Base-by-base conservation (phyloP, 495 filamentous ascomycete genomes). In the Hypoxylon intermedium region DNA sequence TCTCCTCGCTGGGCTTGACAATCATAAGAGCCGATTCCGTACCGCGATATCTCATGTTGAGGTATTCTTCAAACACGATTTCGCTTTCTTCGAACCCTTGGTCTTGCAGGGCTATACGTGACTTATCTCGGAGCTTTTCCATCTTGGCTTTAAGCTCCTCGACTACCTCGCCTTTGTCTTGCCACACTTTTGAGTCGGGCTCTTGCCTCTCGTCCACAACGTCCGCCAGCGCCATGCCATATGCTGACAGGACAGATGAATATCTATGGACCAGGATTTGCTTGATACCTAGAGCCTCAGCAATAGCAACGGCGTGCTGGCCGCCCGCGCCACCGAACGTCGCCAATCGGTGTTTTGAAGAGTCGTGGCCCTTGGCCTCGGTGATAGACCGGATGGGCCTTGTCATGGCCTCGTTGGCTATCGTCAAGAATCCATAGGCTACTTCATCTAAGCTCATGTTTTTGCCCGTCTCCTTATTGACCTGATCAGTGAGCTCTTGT, bases 11-110 rank as follows among this genome's bases (percentile, higher is more conserved):
- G 9, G 82, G 86, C 76, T 74, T 87, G 53, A 93, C 72, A 55
- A 96, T 82, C 92, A 96, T 95, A 12, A 96, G 80, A 0, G 90
- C 86, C 9, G 91, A 92, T 69, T 96, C 92, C 1, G 90, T 96
- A 16, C 92, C 92, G 37, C 90, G 82, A 67, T 94, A 96, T 59
- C 91, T 76, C 84, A 95, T 89, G 70, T 97, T 96, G 23, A 96
- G 81, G 68, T 95, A 96, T 63, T 93, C 88, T 72, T 93, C 90
- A 67, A 91, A 92, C 2, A 86, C 82, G 44, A 96, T 91, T 36
- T 86, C 82, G 20, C 81, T 73, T 21, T 89, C 85, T 0, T 78
- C 75, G 62, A 95, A 94, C 0, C 90, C 91, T 74, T 95, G 92
- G 12, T 88, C 85, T 28, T 73, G 69, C 20, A 96, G 79, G 1